These are phyloP conservation scores for Irpex sp. DNA, from an alignment of 1,284 basidiomycete species.

Conservation along the genomic window DNA sequence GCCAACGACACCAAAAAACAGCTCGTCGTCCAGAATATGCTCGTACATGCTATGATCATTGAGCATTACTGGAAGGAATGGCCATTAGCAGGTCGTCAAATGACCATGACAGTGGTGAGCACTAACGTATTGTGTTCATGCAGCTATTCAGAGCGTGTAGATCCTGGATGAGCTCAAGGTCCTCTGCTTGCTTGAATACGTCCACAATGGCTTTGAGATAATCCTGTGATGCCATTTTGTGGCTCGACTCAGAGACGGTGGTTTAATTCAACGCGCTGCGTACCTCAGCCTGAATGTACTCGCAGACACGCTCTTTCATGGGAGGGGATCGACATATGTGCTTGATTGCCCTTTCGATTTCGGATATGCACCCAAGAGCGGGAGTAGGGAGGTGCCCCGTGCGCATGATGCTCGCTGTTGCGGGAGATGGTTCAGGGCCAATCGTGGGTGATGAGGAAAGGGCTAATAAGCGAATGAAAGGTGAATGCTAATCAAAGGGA, in stretches of 20 bases:
- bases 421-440: constrained; percentile 55
- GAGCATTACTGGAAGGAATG: constrained; percentile 70
- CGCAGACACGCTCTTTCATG: constrained; percentile 77
- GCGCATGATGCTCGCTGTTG: constrained; percentile 60
- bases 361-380: constrained; percentile 65
- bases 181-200: constrained; percentile 87
- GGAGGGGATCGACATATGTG: constrained; percentile 58
- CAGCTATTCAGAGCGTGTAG: constrained; percentile 89
- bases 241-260: constrained; percentile 3
- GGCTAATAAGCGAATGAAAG: constrained; percentile 21
- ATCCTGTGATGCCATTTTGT: constrained; percentile 43
- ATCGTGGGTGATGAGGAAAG: constrained; percentile 56
- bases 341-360: constrained; percentile 78
- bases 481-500: constrained; percentile 11
- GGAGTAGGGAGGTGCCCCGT: constrained; percentile 66
- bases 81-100: constrained; percentile 6
- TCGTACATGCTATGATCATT: constrained; percentile 97
- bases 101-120: not conserved
- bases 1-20: constrained; percentile 90
- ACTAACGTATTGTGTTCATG: constrained; percentile 93
- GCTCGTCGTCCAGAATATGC: constrained; percentile 90
- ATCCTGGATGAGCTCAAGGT: constrained; percentile 85
- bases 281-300: constrained; percentile 78
- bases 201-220: constrained; percentile 87
- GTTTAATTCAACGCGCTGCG: constrained; percentile 23